Evolutionary conservation across 306 rosid genomes (phyloP), one percentile per base, ranked within the genome.

Genomic region (Rubus parviflorus): DNA sequence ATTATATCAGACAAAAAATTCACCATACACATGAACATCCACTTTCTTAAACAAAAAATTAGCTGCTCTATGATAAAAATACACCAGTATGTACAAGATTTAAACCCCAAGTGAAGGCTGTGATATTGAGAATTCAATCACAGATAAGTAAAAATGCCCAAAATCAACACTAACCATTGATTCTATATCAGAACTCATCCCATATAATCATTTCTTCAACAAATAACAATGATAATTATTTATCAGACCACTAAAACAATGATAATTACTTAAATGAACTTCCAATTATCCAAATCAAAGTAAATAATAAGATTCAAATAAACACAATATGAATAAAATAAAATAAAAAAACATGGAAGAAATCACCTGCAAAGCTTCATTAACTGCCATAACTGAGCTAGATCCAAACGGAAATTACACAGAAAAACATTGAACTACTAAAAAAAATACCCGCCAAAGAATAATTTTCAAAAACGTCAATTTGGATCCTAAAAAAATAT

Each of bases 321-420:
- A 45, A 61, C 38, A 35, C 57, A 48, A 63, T 0, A 64, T 46
- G 61, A 54, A 76, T 52, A 42, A 46, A 56, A 58, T 66, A 22
- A 53, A 75, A 37, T 30, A 70, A 68, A 57, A 17, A 22, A 76
- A 42, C n/a, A 35, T 57, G 7, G 38, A 58, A 57, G 83, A 77
- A 81, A 82, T 85, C 86, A 78, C 82, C 80, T 76, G 74, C 54
- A 66, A 69, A 77, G 77, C 70, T 82, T 81, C 89, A 70, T 23
- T 61, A 72, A 75, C 85, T 75, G 68, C 88, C 91, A 88, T 87
- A 76, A 83, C 47, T 37, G 51, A 88, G 79, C 82, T 81, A 82
- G 91, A 85, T 87, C 87, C 85, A 73, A 79, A 78, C 43, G 51
- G 2, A 78, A 78, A 51, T 40, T 73, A 80, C 80, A 12, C 37